Evolutionary conservation across 1,284 basidiomycete genomes (phyloP).

Genomic region (Takashimella tepidaria): DNA sequence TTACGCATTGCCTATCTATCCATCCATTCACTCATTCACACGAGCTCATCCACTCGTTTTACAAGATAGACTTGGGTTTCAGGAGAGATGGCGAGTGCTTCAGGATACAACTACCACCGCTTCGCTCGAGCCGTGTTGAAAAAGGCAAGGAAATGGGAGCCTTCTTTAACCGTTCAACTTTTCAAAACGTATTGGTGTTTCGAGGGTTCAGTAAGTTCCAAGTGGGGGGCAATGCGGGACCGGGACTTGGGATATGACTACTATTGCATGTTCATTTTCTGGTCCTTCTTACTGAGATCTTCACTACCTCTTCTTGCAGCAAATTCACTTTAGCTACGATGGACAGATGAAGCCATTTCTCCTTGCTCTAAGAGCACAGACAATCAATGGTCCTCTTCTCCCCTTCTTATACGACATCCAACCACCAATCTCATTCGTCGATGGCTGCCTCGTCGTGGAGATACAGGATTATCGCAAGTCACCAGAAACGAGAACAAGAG

Average conservation of each 20-base stretch:
- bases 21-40: not conserved
- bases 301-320: slow-evolving; percentile 20
- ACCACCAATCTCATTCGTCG: slow-evolving; percentile 43
- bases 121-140: slow-evolving; percentile 47
- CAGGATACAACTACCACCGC: slow-evolving; percentile 48
- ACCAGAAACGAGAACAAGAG: slow-evolving; percentile 33
- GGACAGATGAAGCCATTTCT: slow-evolving; percentile 49
- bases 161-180: slow-evolving; percentile 46
- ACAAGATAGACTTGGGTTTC: no score
- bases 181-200: slow-evolving; percentile 44
- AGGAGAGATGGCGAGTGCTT: slow-evolving; percentile 49
- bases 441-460: slow-evolving; percentile 49
- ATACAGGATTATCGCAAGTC: slow-evolving; percentile 44
- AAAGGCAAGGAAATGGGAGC: slow-evolving; percentile 47
- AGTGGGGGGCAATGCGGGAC: no score
- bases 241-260: no score
- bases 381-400: slow-evolving; percentile 44
- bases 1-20: not conserved
- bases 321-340: slow-evolving; percentile 44
- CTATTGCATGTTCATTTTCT: no score
- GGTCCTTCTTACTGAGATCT: not conserved
- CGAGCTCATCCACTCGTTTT: not conserved
- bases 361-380: slow-evolving; percentile 45
- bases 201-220: slow-evolving; percentile 43
- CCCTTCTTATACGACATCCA: slow-evolving; percentile 45